Evolutionary conservation across 1,139 yeast genomes (phyloP), one percentile per base, ranked within the genome.

Genomic region (Pneumocystis canis): DNA sequence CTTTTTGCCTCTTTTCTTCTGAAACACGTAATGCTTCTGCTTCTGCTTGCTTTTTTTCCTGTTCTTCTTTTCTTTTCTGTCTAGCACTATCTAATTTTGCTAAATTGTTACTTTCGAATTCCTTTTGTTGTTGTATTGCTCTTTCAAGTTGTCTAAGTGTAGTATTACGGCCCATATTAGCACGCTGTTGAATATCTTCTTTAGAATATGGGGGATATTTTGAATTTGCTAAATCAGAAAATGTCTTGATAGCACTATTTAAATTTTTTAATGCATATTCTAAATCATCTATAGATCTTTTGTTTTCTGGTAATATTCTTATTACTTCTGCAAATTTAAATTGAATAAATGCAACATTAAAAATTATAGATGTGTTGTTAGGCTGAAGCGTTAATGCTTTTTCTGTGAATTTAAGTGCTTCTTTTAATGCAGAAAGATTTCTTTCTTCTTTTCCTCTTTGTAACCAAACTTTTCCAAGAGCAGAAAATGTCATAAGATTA

Each of bases 401-500:
- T 68, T 79, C 76, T 16, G 89, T 80, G 68, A 81, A 83, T 53
- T 81, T 83, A 63, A 89, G 77, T 0, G 96, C 82, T 64, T 79
- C 82, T 61, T 79, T 77, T 64, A 85, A 80, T 65, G 80, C 83
- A 6, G 77, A 80, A 61, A 85, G 72, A 63, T 81, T 85, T 72
- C 82, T 82, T 68, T 89, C 96, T 40, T 78, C 76, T 63, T 79
- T 73, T 7, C 92, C 98, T 71, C 97, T 82, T 31, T 85, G 80
- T 68, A 84, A 84, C 97, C 97, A 92, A 1, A 95, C 92, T 67
- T 94, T 82, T 53, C 96, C 97, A 65, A 92, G 79, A 20, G 89
- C 82, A 67, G 85, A 75, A 47, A 89, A 78, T 70, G 82, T 84
- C 0, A 89, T 73, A 69, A 84, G 89, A 20, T 80, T 77, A 30